Base-by-base conservation (phyloP, 331 rosid species). In the Rhamnella rubrinervis region DNA sequence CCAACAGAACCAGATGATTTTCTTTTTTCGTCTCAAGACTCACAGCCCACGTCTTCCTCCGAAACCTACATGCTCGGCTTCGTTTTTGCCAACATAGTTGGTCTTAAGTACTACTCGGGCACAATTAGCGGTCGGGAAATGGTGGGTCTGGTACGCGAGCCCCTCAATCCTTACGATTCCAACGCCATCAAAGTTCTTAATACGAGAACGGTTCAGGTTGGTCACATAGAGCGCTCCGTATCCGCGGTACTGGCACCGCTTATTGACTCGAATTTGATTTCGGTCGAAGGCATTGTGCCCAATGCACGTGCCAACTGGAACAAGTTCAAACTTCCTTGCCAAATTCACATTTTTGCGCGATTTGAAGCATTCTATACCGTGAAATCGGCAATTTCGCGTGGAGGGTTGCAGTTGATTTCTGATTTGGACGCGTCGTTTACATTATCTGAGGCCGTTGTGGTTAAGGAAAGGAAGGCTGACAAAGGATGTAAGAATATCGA, bases 131-230 rank as follows among this genome's bases (percentile, higher is more conserved):
- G 93, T 65, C 88, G 93, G 4, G 88, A 85, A 61, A 78, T 88
- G 84, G 91, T 89, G 61, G 92, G 89, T 55, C 80, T 92, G 0
- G 71, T 84, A 21, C 92, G 98, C 1, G 96, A 92, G 17, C 89
- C 95, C 14, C 80, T 77, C 50, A 89, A 92, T 52, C 72, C 81
- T 0, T 52, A 77, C 80, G 96, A 89, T 37, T 5, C 84, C 0
- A 81, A 89, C 86, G 96, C 98, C 75, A 89, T 92, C 72, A 79
- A 68, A 52, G 96, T 87, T 16, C 62, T 84, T 70, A 85, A 87
- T 77, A 87, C 87, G 6, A 72, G 82, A 15, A 38, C 68, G 11
- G 44, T 61, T 41, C 84, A 82, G 65, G 87, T 89, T 55, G 97
- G 97, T 5, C 81, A 85, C 73, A 79, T 92, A 21, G 96, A 87